Conservation (phyloP, 2,329 filamentous ascomycete genomes). For the Thermoascus crustaceus region DNA sequence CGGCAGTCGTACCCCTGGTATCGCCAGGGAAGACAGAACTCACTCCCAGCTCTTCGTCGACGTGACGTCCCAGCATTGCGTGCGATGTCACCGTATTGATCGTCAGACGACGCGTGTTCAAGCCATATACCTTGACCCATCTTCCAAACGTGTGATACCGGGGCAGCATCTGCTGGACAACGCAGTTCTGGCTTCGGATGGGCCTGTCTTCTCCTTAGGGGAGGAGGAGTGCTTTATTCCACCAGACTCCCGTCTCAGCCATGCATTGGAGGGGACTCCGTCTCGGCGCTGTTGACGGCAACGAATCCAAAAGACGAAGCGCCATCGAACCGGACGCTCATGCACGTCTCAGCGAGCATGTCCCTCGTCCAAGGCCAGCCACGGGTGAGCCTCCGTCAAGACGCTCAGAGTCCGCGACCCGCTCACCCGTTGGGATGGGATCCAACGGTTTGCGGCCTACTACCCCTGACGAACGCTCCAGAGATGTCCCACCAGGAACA, state of each 20-base stretch:
- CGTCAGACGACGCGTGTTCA: not conserved
- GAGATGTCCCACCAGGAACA: conserved; percentile 7
- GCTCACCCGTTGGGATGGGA: conserved; percentile 14
- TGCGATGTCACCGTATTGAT: not conserved
- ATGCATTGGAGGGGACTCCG: conserved; percentile 36
- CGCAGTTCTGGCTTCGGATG: conserved; percentile 11
- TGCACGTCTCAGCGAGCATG: conserved; percentile 29
- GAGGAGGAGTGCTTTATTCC: conserved; percentile 13
- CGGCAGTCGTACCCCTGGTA: no score
- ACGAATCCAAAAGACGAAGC: conserved; percentile 27
- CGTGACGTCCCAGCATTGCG: not conserved
- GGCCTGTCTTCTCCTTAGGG: conserved; percentile 11
- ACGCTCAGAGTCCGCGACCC: conserved; percentile 28
- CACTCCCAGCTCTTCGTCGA: not conserved
- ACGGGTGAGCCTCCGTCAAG: conserved; percentile 20
- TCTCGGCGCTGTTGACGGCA: conserved; percentile 25
- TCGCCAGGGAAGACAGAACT: no score
- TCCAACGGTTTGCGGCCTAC: conserved; percentile 8
- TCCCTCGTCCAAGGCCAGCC: conserved; percentile 25
- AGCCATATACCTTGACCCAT: not conserved
- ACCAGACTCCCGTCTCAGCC: conserved; percentile 15
- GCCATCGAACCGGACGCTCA: conserved; percentile 20
- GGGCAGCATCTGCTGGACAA: no score
- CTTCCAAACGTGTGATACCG: no score
- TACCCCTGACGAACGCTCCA: conserved; percentile 8